Base-by-base conservation (phyloP, 2,329 filamentous ascomycete genomes). In the Fusarium protoensiforme region DNA sequence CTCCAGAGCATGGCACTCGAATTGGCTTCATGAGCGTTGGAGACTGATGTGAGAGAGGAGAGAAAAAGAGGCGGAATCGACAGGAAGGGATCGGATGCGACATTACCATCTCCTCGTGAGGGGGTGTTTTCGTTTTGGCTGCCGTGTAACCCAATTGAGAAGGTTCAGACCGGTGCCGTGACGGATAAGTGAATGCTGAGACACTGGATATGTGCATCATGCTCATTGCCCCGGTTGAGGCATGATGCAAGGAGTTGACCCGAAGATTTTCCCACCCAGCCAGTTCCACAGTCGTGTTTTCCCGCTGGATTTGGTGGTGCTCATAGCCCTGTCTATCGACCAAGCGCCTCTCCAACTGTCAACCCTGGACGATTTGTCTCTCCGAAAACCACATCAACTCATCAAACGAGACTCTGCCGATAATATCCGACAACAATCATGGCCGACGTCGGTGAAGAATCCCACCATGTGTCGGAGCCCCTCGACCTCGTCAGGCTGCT, bases 401-500 rank as follows among this genome's bases (percentile, higher is more conserved):
- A 59, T 31, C 33, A 64, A 64, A 64, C 36, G 43, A 33, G 41
- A 69, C 22, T 31, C 57, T 57, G n/a, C 39, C 62, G 43, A 43
- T 3, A 51, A 18, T 27, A 20, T 27, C 35, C 36, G n/a, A 27
- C 46, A 22, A 53, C 74, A 74, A 84, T 74, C 69, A 98, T 98
- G 95, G 93, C 95, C 78, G 95, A 98, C 84, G 89, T 87, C 73
- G 94, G 93, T 80, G 93, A 95, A 80, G 91, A 92, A 75, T 87
- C 90, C 67, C 87, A 88, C 76, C 89, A 93, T 65, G 93, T 95
- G 65, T 92, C 95, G 61, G 96, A 99, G 86, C 96, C 97, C 64
- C 92, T 99, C 80, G 96, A 98, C 83, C 91, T 99, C 46, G 96
- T 99, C 77, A 94, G 95, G 77, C 90, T 99, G 65, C 94, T 96